Evolutionary conservation across 805 yeast species (phyloP).

Genomic region (Spathaspora boniae): DNA sequence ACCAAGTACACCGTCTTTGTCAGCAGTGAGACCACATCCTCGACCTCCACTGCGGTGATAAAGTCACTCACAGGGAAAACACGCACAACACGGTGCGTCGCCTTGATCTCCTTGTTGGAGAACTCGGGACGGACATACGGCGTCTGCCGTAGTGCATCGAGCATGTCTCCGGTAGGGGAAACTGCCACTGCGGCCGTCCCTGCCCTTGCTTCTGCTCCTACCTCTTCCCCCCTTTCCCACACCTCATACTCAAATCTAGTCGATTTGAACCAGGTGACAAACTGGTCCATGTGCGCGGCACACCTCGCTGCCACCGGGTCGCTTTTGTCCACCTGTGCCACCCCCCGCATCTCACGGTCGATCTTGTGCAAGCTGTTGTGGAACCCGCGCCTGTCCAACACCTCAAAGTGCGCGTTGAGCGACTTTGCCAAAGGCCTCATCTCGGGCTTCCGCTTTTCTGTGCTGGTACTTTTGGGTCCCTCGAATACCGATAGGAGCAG

Average conservation of each 20-base stretch:
- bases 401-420: slow-evolving; percentile 3
- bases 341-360: slow-evolving; percentile 1
- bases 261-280: slow-evolving; percentile 7
- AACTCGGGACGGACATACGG: too few species aligned
- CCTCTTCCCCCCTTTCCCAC: not conserved
- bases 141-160: too few species aligned
- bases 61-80: too few species aligned
- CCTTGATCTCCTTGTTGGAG: too few species aligned
- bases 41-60: too few species aligned
- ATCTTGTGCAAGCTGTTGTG: slow-evolving; percentile 3
- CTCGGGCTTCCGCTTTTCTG: not conserved
- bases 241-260: slow-evolving; percentile 4
- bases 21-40: too few species aligned
- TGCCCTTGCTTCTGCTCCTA: not conserved
- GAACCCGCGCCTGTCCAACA: slow-evolving; percentile 7
- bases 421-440: slow-evolving; percentile 1
- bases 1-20: too few species aligned
- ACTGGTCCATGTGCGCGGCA: not conserved
- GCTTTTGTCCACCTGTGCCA: not conserved
- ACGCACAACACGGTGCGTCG: too few species aligned
- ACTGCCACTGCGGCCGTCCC: too few species aligned
- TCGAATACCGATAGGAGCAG: slow-evolving; percentile 1
- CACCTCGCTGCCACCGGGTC: slow-evolving; percentile 3
- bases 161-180: too few species aligned
- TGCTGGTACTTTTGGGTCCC: not conserved